Percentiles rank a stretch among this genome's conserved stretches.
These are phyloP conservation scores for Morella rubra DNA, from an alignment of 306 rosid species.

Conservation along the genomic window DNA sequence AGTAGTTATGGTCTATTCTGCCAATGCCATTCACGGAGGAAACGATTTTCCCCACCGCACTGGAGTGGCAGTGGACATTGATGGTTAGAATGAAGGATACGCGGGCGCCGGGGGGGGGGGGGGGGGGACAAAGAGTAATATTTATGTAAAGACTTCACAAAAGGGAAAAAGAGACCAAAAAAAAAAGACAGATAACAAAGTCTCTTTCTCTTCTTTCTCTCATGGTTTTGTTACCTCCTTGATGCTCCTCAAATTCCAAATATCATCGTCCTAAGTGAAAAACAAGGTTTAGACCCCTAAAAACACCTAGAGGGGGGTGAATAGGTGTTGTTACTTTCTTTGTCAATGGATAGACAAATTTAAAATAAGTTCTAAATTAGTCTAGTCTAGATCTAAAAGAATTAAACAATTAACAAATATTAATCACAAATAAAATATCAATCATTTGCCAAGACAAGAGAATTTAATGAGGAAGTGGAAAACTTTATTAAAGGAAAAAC, in stretches of 20 bases:
- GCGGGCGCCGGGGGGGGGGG: not conserved
- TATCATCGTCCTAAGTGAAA: constrained; percentile 76
- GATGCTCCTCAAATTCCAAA: constrained; percentile 55
- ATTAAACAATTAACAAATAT: too few relatives aligned
- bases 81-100: not conserved
- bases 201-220: not conserved
- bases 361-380: too few relatives aligned
- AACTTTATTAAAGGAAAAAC: too few relatives aligned
- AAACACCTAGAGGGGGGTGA: too few relatives aligned
- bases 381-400: too few relatives aligned
- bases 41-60: not conserved
- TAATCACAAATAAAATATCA: too few relatives aligned
- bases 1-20: not conserved
- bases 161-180: not conserved
- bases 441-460: too few relatives aligned
- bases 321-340: too few relatives aligned
- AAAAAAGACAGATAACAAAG: not conserved
- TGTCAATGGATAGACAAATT: too few relatives aligned
- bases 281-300: too few relatives aligned
- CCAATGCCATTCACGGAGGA: not conserved
- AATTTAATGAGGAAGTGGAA: too few relatives aligned
- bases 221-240: constrained; percentile 39
- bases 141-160: not conserved
- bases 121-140: not conserved
- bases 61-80: too few relatives aligned